Percentiles rank a stretch among this genome's conserved stretches.
These are phyloP conservation scores for Salix udensis DNA, from an alignment of 345 rosid species.

Conservation along the genomic window DNA sequence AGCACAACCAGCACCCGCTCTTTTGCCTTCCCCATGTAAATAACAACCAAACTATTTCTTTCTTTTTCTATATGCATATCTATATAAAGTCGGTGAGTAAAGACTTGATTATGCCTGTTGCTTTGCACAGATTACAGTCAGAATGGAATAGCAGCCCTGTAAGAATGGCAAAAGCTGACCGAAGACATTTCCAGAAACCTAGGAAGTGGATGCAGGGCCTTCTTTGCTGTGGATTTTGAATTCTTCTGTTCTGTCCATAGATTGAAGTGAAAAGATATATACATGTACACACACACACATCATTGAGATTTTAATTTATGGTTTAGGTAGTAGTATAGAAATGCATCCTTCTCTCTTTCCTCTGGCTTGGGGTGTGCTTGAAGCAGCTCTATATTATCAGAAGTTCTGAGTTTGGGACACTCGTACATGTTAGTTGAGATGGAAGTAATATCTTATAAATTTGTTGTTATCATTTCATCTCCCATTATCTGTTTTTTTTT, in stretches of 20 bases:
- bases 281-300: background rate
- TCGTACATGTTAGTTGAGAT: conserved; percentile 2
- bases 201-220: conserved; percentile 59
- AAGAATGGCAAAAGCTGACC: conserved; percentile 75
- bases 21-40: conserved; percentile 86
- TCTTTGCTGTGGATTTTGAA: conserved; percentile 91
- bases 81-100: background rate
- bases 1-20: conserved; percentile 91
- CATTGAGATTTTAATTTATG: conserved; percentile 6
- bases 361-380: conserved; percentile 2
- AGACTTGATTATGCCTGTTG: background rate
- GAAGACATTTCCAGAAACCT: conserved; percentile 46
- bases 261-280: conserved; percentile 14
- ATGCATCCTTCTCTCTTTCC: background rate
- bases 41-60: conserved; percentile 3
- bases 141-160: conserved; percentile 96
- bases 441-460: background rate
- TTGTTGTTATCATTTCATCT: background rate
- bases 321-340: conserved; percentile 11
- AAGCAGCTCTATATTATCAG: background rate
- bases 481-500: background rate
- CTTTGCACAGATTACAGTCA: conserved; percentile 58
- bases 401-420: background rate
- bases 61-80: background rate
- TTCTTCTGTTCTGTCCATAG: conserved; percentile 31